Conservation (phyloP, 2,329 filamentous ascomycete species). For the Epichloe baconii region DNA sequence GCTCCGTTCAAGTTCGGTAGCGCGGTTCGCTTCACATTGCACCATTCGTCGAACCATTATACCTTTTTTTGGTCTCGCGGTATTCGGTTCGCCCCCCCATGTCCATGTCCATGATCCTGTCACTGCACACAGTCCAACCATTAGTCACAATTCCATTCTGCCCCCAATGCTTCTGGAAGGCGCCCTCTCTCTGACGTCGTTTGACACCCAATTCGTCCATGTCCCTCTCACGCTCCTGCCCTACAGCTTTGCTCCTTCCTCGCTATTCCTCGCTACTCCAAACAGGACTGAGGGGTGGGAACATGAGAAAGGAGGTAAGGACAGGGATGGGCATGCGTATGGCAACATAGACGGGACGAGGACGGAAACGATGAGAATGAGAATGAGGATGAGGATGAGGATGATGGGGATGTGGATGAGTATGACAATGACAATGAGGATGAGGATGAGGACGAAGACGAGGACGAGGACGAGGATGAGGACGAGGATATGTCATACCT, state of each 20-base stretch:
- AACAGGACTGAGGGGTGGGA: background rate
- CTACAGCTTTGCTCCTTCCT: slow-evolving; percentile 6
- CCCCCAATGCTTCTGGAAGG: slow-evolving; percentile 7
- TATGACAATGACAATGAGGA: background rate
- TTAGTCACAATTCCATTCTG: slow-evolving; percentile 9
- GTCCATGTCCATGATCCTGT: slow-evolving; percentile 1
- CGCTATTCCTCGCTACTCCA: slow-evolving; percentile 1
- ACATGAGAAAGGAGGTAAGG: background rate
- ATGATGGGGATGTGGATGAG: background rate
- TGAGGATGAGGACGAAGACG: background rate
- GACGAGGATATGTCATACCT: slow-evolving; percentile 12
- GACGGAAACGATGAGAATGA: too few relatives aligned
- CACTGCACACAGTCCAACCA: slow-evolving; percentile 7
- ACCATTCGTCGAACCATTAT: background rate
- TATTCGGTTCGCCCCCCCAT: background rate
- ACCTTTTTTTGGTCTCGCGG: background rate
- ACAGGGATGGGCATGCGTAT: background rate
- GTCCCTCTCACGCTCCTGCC: background rate
- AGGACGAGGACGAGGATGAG: background rate
- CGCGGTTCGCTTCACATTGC: background rate
- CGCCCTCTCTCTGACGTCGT: background rate
- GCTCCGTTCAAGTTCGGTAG: background rate
- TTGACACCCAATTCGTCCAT: background rate
- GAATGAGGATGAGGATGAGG: too few relatives aligned
- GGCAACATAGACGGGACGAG: too few relatives aligned